Evolutionary conservation across 192 early-diverging fungal genomes (phyloP).

Genomic region (Coemansia sp.): DNA sequence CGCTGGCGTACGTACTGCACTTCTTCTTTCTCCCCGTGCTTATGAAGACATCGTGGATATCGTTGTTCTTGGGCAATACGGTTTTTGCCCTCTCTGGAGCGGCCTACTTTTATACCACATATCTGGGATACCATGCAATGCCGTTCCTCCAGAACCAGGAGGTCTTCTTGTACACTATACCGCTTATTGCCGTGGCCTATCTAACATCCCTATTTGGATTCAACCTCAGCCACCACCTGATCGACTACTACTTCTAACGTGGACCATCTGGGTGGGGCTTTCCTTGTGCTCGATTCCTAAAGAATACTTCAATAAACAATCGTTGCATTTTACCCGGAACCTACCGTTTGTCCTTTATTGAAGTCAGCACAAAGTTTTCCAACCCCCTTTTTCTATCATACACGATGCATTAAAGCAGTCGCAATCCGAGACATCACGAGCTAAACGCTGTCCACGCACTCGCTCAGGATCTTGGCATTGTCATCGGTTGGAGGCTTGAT

Average conservation of each 20-base stretch:
- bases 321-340: background rate
- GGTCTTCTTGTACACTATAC: conserved; percentile 87
- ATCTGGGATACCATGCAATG: conserved; percentile 92
- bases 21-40: conserved; percentile 91
- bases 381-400: background rate
- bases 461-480: conserved; percentile 29
- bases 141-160: conserved; percentile 91
- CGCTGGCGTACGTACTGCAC: conserved; percentile 87
- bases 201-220: conserved; percentile 69
- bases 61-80: conserved; percentile 83
- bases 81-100: conserved; percentile 79
- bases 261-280: no score
- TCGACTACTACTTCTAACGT: conserved; percentile 72
- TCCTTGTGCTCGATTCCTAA: no score
- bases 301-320: no score
- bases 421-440: no score
- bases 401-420: background rate
- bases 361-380: background rate
- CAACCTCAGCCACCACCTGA: conserved; percentile 76
- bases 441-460: conserved; percentile 12
- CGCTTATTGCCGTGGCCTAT: conserved; percentile 64
- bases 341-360: background rate
- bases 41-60: conserved; percentile 76
- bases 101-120: conserved; percentile 89
- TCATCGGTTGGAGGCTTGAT: conserved; percentile 41